Base-by-base conservation (phyloP, 1,284 basidiomycete species). In the Tilletia indica region DNA sequence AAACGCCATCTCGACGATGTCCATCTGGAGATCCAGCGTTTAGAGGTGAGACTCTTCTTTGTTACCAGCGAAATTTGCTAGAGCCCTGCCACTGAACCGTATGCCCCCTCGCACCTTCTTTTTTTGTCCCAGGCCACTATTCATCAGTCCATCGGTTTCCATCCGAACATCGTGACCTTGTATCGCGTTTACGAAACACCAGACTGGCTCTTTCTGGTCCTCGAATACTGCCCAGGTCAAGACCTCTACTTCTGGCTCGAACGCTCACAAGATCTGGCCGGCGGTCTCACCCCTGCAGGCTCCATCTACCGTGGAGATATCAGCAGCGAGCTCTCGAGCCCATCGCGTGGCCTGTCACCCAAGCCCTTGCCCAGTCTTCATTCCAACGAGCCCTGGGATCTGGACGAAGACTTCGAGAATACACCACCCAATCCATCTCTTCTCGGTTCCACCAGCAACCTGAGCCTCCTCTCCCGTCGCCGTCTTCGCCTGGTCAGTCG, bases 151-250 rank as follows among this genome's bases (percentile, higher is more conserved):
- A 89, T 99, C 58, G 92, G 91, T 42, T 87, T 90, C 12, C 96
- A 99, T 84, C 89, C 92, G 63, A 97, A 97, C 87, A 96, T 99
- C 78, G 96, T 97, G 78, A 95, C 95, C 21, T 89, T 99, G 38
- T 91, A 97, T 69, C 80, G 84, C 49, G 78, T 78, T 9, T 84
- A 82, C 71, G 92, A 93, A 84, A 93, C 91, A 1, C 87, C 88
- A 3, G 89, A 90, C 69, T 93, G 90, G 89, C 87, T 93, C 0
- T 89, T 93, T 77, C 88, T 93, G 66, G 87, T 93, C 58, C 88
- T 93, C 76, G 92, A 99, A 86, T 95, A 92, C 82, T 97, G 97
- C 77, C 95, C 94, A 8, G 97, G 96, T 70, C 93, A 97, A 85
- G 94, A 97, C 84, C 72, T 84, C 25, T 84, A 95, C 86, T 99